Evolutionary conservation across 345 rosid species (phyloP).

Genomic region (Erysimum cheiranthoides): DNA sequence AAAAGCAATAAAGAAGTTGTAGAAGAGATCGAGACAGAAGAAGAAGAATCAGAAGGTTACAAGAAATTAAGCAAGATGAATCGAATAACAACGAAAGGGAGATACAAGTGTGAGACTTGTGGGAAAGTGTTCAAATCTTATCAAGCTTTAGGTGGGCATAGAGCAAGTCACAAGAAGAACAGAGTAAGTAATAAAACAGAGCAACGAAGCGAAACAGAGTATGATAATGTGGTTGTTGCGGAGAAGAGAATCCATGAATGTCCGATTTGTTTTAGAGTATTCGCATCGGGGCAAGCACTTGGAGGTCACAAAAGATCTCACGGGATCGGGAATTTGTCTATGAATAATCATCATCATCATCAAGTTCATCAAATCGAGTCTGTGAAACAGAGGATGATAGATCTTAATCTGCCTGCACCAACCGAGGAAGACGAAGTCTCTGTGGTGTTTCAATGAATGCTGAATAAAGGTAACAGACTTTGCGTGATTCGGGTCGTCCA

Average conservation of each 20-base stretch:
- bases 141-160: conserved; percentile 92
- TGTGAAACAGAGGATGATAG: conserved; percentile 59
- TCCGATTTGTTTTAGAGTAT: conserved; percentile 80
- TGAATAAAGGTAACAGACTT: conserved; percentile 52
- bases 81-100: conserved; percentile 48
- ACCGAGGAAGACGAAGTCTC: conserved; percentile 79
- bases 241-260: conserved; percentile 74
- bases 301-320: conserved; percentile 99
- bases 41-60: conserved; percentile 53
- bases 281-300: conserved; percentile 93
- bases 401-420: conserved; percentile 95
- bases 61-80: conserved; percentile 42
- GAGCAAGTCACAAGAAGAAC: conserved; percentile 90
- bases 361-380: conserved; percentile 35
- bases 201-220: conserved; percentile 46
- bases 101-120: conserved; percentile 83
- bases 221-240: conserved; percentile 32
- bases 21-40: conserved; percentile 49
- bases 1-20: conserved; percentile 38
- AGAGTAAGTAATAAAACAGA: conserved; percentile 44
- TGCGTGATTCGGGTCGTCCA: conserved; percentile 53
- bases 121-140: conserved; percentile 80
- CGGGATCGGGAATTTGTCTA: conserved; percentile 48
- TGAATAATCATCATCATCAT: conserved; percentile 29
- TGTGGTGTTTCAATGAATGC: conserved; percentile 68